Evolutionary conservation across 192 early-diverging fungal species (phyloP), one percentile per base, ranked within the genome.

Genomic region (Podila verticillata): DNA sequence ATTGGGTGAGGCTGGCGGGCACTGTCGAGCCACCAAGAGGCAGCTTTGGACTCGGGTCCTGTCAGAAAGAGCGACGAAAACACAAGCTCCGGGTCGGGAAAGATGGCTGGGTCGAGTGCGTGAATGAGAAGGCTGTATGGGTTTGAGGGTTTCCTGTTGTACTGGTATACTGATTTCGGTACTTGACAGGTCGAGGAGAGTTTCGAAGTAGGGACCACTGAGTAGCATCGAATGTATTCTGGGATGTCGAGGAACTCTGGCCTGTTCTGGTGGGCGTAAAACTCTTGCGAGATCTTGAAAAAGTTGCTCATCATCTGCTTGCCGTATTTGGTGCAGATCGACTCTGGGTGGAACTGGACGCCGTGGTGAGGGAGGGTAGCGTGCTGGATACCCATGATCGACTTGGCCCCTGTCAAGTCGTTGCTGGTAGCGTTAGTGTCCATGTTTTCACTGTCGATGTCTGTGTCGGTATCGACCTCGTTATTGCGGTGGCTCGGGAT

Each of bases 311-410:
- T 72, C 70, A 98, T 87, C 4, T 61, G 78, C 28, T 65, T 59
- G 1, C 97, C 97, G 68, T 89, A 84, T 65, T 95, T 91, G 0
- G 96, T 93, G 63, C 94, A 95, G 19, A 99, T 92, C 3, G 95
- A 97, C 81, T 99, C 97, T 9, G 97, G 97, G 70, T 99, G 97
- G 75, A 98, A 98, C 69, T 99, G 97, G 47, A 99, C 94, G 12
- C 95, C 94, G 84, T 90, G 95, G 12, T 97, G 80, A 32, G 95
- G 95, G 22, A 86, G 75, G 1, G 49, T 63, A 22, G 61, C 81
- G 82, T 97, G 96, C 59, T 87, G 75, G 36, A 99, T 75, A 2
- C 89, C 96, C 96, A 97, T 96, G 15, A 99, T 86, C 4, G 87
- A 88, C 5, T 56, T 73, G 4, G 70, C 44, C 35, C 70, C 72